Percentiles rank a stretch among this genome's conserved stretches.
Evolutionary conservation across 1,284 basidiomycete species (phyloP).

Genomic region (Ustilago xerochloae): DNA sequence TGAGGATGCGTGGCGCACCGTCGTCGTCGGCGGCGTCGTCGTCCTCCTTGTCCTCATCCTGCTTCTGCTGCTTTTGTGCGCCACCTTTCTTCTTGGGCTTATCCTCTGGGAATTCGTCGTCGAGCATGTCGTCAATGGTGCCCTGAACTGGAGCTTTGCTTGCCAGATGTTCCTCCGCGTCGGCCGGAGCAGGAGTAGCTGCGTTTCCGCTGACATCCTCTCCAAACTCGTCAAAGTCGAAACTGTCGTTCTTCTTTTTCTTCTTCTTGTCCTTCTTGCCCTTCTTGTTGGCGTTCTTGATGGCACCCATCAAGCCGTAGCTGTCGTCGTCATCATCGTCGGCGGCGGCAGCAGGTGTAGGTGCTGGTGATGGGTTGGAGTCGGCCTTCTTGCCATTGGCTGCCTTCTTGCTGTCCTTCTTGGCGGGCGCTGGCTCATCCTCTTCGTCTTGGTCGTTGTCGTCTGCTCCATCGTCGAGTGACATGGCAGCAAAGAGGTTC

Average conservation of each 20-base stretch:
- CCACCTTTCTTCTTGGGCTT: slow-evolving; percentile 43
- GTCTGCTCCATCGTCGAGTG: slow-evolving; percentile 34
- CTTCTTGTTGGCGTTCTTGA: slow-evolving; percentile 52
- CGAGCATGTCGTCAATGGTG: slow-evolving; percentile 45
- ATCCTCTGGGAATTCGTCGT: slow-evolving; percentile 51
- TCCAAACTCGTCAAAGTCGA: slow-evolving; percentile 61
- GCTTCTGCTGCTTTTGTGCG: slow-evolving; percentile 23
- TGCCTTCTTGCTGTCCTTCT: slow-evolving; percentile 36
- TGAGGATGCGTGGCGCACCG: slow-evolving; percentile 55
- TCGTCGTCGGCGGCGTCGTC: slow-evolving; percentile 35
- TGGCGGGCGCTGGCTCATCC: slow-evolving; percentile 21
- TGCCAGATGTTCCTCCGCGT: slow-evolving; percentile 23
- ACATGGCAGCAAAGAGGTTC: slow-evolving; percentile 48
- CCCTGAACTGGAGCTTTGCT: slow-evolving; percentile 51
- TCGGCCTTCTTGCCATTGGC: slow-evolving; percentile 25
- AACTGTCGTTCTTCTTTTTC: slow-evolving; percentile 61
- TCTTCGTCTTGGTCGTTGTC: slow-evolving; percentile 32
- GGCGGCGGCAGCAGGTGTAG: slow-evolving; percentile 22
- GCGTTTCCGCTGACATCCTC: slow-evolving; percentile 59
- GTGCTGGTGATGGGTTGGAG: slow-evolving; percentile 14
- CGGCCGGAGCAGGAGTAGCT: slow-evolving; percentile 15
- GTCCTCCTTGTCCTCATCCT: slow-evolving; percentile 17
- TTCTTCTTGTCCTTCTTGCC: slow-evolving; percentile 62
- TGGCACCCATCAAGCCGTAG: slow-evolving; percentile 58
- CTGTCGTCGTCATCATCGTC: slow-evolving; percentile 54